These are phyloP conservation scores for Penicillium longicatenatum DNA, from an alignment of 495 filamentous ascomycete genomes.

Conservation along the genomic window DNA sequence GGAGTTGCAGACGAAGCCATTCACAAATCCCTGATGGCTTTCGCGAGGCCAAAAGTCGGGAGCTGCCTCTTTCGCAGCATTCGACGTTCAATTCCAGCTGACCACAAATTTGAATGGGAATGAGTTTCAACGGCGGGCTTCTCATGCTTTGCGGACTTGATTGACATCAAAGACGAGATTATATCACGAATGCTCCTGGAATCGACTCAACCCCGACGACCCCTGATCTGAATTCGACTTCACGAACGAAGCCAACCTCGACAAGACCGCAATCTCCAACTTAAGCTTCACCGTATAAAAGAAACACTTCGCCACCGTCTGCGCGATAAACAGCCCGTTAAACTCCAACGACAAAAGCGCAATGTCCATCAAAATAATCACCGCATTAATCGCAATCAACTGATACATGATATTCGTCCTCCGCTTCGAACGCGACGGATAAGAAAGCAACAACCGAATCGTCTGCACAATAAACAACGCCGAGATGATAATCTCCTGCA, in stretches of 20 bases:
- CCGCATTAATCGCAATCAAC: constrained; percentile 42
- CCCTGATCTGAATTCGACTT: background rate
- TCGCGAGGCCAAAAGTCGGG: too few species aligned
- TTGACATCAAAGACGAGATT: background rate
- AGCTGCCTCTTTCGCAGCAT: too few species aligned
- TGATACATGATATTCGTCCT: constrained; percentile 40
- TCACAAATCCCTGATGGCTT: too few species aligned
- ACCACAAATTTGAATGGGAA: too few species aligned
- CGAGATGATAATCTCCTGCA: constrained; percentile 49
- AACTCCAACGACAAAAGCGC: constrained; percentile 37
- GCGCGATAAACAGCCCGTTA: constrained; percentile 32
- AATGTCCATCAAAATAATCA: constrained; percentile 41
- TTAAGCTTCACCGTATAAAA: constrained; percentile 55
- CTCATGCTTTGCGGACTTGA: too few species aligned
- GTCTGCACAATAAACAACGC: constrained; percentile 45
- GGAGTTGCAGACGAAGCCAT: too few species aligned
- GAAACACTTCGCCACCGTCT: constrained; percentile 43
- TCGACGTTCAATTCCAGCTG: too few species aligned
- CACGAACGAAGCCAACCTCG: constrained; percentile 8
- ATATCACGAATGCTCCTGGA: background rate
- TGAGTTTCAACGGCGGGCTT: too few species aligned
- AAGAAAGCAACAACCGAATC: constrained; percentile 29
- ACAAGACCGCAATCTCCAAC: constrained; percentile 45
- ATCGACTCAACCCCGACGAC: constrained; percentile 4
- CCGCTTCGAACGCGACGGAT: constrained; percentile 24